Percentiles rank a stretch among this genome's conserved stretches.
These are phyloP conservation scores for Chrysosporium queenslandicum DNA, from an alignment of 2,329 filamentous ascomycete genomes.

Conservation along the genomic window DNA sequence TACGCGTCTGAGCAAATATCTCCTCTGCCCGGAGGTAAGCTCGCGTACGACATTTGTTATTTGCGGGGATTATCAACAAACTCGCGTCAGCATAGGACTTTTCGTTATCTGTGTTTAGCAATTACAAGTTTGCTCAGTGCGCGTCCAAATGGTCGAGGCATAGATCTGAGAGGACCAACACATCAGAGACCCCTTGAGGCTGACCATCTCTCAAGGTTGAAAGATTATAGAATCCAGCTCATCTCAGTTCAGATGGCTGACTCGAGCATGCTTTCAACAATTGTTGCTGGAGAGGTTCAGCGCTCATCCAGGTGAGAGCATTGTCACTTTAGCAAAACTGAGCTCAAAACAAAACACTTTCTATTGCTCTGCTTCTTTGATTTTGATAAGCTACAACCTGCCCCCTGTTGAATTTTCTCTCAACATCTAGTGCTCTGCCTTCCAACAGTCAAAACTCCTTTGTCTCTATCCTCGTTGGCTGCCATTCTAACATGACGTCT, in stretches of 20 bases:
- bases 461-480: too few relatives aligned
- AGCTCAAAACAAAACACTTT: background rate
- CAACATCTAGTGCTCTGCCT: background rate
- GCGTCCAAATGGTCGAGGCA: too few relatives aligned
- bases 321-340: background rate
- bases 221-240: background rate
- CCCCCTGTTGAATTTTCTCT: background rate
- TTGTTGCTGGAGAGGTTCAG: background rate
- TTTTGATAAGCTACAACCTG: background rate
- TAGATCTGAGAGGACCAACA: background rate
- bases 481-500: background rate
- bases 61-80: too few relatives aligned
- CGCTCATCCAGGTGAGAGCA: background rate
- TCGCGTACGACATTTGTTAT: too few relatives aligned
- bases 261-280: background rate
- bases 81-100: too few relatives aligned
- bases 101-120: too few relatives aligned
- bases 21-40: too few relatives aligned
- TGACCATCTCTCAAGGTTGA: background rate
- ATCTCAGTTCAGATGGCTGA: background rate
- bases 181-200: background rate
- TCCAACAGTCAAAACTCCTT: too few relatives aligned
- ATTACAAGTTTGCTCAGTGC: too few relatives aligned
- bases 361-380: background rate
- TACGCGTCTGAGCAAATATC: too few relatives aligned